Evolutionary conservation across 2,329 filamentous ascomycete genomes (phyloP).

Genomic region (Penicillium nordicum): DNA sequence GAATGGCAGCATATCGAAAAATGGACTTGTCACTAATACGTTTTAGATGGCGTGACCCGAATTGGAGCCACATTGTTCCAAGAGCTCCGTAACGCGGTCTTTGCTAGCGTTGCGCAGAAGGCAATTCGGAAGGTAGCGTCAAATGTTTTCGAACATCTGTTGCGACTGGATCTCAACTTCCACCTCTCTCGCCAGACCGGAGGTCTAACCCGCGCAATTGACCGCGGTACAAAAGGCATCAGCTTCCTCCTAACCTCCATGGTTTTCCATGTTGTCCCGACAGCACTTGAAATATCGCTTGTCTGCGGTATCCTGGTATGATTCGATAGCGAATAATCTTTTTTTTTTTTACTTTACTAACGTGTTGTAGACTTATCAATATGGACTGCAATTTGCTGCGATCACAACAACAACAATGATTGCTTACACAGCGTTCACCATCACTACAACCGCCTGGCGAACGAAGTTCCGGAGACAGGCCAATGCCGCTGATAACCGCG

Average conservation of each 20-base stretch:
- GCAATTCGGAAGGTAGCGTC: slow-evolving; percentile 87
- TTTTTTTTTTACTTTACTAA: slow-evolving; percentile 10
- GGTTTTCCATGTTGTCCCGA: slow-evolving; percentile 96
- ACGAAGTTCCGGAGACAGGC: slow-evolving; percentile 94
- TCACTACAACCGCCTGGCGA: slow-evolving; percentile 92
- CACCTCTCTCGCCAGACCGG: slow-evolving; percentile 93
- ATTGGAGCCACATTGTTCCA: slow-evolving; percentile 88
- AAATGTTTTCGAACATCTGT: slow-evolving; percentile 87
- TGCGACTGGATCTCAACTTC: slow-evolving; percentile 87
- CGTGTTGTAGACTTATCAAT: slow-evolving; percentile 72
- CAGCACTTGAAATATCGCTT: slow-evolving; percentile 87
- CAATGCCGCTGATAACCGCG: slow-evolving; percentile 93
- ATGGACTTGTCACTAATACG: not conserved
- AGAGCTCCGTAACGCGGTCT: slow-evolving; percentile 91
- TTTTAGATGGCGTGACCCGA: slow-evolving; percentile 71
- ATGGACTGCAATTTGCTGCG: slow-evolving; percentile 84
- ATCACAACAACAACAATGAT: slow-evolving; percentile 90
- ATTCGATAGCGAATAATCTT: not conserved
- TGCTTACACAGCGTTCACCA: slow-evolving; percentile 93
- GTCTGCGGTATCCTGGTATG: slow-evolving; percentile 84
- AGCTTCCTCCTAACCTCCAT: slow-evolving; percentile 96
- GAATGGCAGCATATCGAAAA: slow-evolving; percentile 19
- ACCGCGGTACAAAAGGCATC: slow-evolving; percentile 96
- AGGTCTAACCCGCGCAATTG: slow-evolving; percentile 87
- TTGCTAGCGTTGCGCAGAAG: slow-evolving; percentile 94